Percentiles rank a stretch among this genome's conserved stretches.
phyloP scores from a whole-genome alignment of 2,329 filamentous ascomycete species.

The Fusarium albosuccineum region DNA sequence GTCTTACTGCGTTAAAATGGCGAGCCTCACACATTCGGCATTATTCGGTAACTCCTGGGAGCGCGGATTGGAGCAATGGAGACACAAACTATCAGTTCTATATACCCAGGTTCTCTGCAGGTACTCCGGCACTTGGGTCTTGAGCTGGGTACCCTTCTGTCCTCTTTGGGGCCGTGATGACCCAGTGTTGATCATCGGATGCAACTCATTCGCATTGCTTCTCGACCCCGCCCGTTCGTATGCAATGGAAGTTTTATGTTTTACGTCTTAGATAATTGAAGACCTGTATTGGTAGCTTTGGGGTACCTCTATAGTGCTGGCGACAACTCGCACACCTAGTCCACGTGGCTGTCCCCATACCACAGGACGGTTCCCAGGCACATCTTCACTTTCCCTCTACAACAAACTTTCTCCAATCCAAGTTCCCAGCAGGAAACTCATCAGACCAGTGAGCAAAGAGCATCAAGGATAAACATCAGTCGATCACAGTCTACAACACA shows the following conservation, averaged over 20 bases:
- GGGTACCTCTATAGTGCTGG: too few relatives aligned
- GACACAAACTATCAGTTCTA: too few relatives aligned
- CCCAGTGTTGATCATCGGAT: not conserved
- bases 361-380: too few relatives aligned
- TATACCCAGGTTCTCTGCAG: not conserved
- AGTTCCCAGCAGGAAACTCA: not conserved
- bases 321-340: too few relatives aligned
- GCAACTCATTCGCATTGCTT: not conserved
- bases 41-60: constrained; percentile 10
- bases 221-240: not conserved
- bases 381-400: too few relatives aligned
- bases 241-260: too few relatives aligned
- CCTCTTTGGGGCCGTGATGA: not conserved
- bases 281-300: too few relatives aligned
- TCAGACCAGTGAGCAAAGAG: not conserved
- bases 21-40: constrained; percentile 20
- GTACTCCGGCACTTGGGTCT: not conserved
- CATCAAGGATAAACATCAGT: not conserved
- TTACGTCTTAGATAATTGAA: too few relatives aligned
- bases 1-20: constrained; percentile 23
- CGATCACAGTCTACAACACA: not conserved
- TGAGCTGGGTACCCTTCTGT: not conserved
- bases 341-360: too few relatives aligned
- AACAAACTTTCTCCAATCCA: too few relatives aligned
- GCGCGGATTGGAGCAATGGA: not conserved